phyloP scores from a whole-genome alignment of 1,284 basidiomycete species.

The Moesziomyces sp. region DNA sequence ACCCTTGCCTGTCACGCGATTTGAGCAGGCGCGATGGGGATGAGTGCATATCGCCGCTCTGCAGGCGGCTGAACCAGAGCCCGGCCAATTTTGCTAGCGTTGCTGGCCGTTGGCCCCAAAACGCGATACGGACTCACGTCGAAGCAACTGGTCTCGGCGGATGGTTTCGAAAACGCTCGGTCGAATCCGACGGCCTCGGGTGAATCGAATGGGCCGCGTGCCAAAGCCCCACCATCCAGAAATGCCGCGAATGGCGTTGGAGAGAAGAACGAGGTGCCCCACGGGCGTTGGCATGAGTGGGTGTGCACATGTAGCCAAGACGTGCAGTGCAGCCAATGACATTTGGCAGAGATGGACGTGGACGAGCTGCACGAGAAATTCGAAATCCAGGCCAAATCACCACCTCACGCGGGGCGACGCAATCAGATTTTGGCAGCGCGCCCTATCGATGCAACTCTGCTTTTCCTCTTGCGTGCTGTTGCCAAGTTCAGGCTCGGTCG shows the following conservation, averaged over 20 bases:
- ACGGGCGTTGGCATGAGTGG: not conserved
- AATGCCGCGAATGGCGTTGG: not conserved
- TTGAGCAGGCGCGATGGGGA: too few relatives aligned
- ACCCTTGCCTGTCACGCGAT: not conserved
- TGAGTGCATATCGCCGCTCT: not conserved
- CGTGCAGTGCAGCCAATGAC: not conserved
- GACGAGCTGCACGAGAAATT: constrained; percentile 1
- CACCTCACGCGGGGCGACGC: not conserved
- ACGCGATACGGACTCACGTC: too few relatives aligned
- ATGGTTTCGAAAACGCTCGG: not conserved
- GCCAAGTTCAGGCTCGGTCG: too few relatives aligned
- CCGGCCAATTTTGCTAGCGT: not conserved
- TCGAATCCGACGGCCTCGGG: not conserved
- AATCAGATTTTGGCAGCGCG: not conserved
- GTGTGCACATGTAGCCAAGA: not conserved
- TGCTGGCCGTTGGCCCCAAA: not conserved
- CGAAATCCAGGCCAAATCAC: not conserved
- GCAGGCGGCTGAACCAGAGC: too few relatives aligned
- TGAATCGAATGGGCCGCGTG: too few relatives aligned
- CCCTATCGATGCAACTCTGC: not conserved
- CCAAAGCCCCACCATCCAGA: not conserved
- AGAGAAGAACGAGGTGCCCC: not conserved
- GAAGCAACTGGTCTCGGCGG: too few relatives aligned
- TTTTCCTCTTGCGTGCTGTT: not conserved
- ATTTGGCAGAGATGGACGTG: not conserved